phyloP scores from a whole-genome alignment of 352 stramenopile genomes.

The Phytopythium vexans region DNA sequence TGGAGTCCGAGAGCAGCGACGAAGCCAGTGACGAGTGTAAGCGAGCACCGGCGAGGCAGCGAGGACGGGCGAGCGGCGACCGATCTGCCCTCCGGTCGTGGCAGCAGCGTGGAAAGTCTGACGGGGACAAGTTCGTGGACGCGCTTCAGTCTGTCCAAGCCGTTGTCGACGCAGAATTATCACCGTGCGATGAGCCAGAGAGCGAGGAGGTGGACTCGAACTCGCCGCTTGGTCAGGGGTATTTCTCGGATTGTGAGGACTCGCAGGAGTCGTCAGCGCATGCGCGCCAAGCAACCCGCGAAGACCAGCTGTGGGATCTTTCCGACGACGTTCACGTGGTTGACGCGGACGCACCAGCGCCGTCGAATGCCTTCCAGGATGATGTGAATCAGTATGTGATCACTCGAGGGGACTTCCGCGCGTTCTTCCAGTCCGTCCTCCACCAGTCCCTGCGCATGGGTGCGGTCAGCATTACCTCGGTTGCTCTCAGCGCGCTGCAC shows the following conservation, averaged over 20 bases:
- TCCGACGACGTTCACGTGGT: conserved; percentile 30
- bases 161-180: conserved; percentile 46
- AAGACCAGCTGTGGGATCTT: conserved; percentile 54
- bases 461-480: conserved; percentile 52
- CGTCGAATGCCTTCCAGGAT: conserved; percentile 21
- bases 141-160: conserved; percentile 41
- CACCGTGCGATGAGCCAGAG: conserved; percentile 22
- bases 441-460: conserved; percentile 25
- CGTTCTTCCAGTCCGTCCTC: conserved; percentile 40
- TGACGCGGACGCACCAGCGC: conserved; percentile 15
- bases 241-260: conserved; percentile 71
- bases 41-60: not conserved
- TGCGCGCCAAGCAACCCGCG: conserved; percentile 19
- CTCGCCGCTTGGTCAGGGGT: conserved; percentile 52
- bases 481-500: conserved; percentile 74
- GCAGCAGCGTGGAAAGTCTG: conserved; percentile 6
- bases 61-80: not conserved
- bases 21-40: not conserved
- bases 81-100: conserved; percentile 10
- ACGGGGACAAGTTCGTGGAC: conserved; percentile 39
- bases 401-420: conserved; percentile 51
- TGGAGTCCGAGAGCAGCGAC: conserved; percentile 34
- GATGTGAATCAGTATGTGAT: conserved; percentile 63
- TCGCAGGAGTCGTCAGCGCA: conserved; percentile 19
- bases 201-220: conserved; percentile 32